These are phyloP conservation scores for Fusarium sp. DNA, from an alignment of 2,329 filamentous ascomycete species.

Conservation along the genomic window DNA sequence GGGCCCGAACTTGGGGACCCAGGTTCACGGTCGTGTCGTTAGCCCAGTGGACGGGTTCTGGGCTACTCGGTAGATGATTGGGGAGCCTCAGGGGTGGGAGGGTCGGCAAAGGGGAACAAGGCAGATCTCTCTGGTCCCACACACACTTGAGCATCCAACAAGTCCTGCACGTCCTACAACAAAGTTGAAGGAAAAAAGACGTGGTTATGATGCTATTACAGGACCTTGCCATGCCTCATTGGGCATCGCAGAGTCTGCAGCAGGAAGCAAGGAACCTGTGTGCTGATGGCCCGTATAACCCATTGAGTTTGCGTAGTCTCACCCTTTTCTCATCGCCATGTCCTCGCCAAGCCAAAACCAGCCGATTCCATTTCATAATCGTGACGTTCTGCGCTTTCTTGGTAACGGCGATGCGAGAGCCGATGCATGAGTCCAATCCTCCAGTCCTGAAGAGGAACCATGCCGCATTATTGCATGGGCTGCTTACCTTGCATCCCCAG, in stretches of 20 bases:
- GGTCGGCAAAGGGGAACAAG: conserved; percentile 2
- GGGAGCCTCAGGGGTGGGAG: not conserved
- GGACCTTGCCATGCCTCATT: not conserved
- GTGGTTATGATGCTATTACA: not conserved
- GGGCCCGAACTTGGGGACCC: not conserved
- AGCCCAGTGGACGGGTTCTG: conserved; percentile 12
- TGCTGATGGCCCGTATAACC: not conserved
- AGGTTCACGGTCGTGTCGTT: conserved; percentile 10
- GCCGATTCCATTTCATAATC: conserved; percentile 17
- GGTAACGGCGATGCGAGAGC: not conserved
- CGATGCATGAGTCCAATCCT: not conserved
- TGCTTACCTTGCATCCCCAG: conserved; percentile 16
- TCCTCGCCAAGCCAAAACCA: conserved; percentile 3
- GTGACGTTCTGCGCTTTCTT: conserved; percentile 16
- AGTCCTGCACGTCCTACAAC: not conserved
- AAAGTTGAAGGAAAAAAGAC: not conserved
- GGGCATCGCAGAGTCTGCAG: not conserved
- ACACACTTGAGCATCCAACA: not conserved
- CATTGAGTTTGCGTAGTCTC: not conserved
- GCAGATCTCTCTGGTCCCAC: not conserved
- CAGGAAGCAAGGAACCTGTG: not conserved
- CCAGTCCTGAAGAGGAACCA: not conserved
- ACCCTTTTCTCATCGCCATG: not conserved
- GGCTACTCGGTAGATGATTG: not conserved
- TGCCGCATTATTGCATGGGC: not conserved